Evolutionary conservation across 1,284 basidiomycete species (phyloP), one percentile per base, ranked within the genome.

Genomic region (Naganishia sp.): DNA sequence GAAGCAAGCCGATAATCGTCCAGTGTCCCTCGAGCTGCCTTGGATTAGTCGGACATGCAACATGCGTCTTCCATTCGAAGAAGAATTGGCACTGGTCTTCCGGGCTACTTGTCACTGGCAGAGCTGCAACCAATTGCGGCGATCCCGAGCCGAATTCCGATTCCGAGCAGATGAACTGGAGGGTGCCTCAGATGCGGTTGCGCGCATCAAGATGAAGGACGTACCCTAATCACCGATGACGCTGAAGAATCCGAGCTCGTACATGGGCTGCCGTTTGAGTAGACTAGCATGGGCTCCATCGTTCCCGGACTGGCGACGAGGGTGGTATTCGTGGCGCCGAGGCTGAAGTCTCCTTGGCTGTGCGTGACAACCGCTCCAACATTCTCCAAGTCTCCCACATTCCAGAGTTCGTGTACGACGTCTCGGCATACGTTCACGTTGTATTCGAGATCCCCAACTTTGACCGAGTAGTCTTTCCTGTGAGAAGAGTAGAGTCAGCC

Each of bases 41-140:
- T 55, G 74, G 73, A 65, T 74, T 77, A 10, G 77, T 75, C 11
- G 76, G 74, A 69, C 79, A 80, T 5, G 79, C 79, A 33, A 78
- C 75, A 64, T 78, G 79, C 11, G 76, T 79, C 53, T 69, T 70
- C 79, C 79, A 80, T 61, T 80, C 79, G 63, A 80, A 79, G 72
- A 75, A 76, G 70, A 78, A 80, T 54, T 77, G 74, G 65, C 79
- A 80, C 31, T 73, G 71, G 28, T 77, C 68, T 16, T 69, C 70
- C 7, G 73, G 50, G 36, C 72, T 66, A 16, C 72, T 72, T 0
- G 75, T 72, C 11, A 64, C 53, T 6, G 79, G 79, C 0, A 80
- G 68, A 6, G 76, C 71, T 5, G 78, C 76, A 4, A 79, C 68
- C 18, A 80, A 72, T 2, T 68, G 65, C 2, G 78, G 79, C 11